Base-by-base conservation (phyloP, 2,329 filamentous ascomycete species). In the Colletotrichum australisinense region DNA sequence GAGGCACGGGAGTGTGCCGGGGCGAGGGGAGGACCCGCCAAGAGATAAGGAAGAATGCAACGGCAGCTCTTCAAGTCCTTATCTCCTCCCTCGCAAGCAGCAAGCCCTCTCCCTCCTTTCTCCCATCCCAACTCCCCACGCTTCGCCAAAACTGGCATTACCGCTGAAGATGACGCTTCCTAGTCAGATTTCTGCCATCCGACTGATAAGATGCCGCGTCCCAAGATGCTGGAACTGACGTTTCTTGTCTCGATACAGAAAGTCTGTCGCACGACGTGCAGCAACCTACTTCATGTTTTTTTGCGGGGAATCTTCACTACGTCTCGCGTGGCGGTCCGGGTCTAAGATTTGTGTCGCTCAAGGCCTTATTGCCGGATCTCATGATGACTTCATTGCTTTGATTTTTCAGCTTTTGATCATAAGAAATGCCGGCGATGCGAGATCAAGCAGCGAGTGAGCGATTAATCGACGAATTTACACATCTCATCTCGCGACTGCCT, bases 21-120 rank as follows among this genome's bases (percentile, higher is more conserved):
- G 60, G 49, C 46, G 55, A 38, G 64, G 59, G 60, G 60, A 28
- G 26, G 70, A 65, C 70, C 70, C 70, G 70, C 70, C 60, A 70
- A 73, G 67, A 73, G 70, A 73, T 73, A 73, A 73, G 70, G 14
- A 62, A 38, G 30, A 64, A 22, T 53, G 65, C 38, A 46, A 66
- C 69, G 49, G 22, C 63, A 67, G 58, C 58, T 32, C 67, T 49
- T 65, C 42, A 60, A 38, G 38, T 16, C 30, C 55, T 70, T 70
- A 65, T 70, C 70, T 71, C 35, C 35, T 63, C 19, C 49, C 55
- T 66, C 46, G 3, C 22, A 28, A 35, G 32, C 11, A 35, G 11
- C 24, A 4, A 26, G 30, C n/a, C n/a, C n/a, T n/a, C 46, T 62
- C 19, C n/a, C 26, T 38, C 67, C 9, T 14, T 22, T 26, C 30